Evolutionary conservation across 148 eudicot genomes (phyloP).

Genomic region (Suaeda aralocaspica): DNA sequence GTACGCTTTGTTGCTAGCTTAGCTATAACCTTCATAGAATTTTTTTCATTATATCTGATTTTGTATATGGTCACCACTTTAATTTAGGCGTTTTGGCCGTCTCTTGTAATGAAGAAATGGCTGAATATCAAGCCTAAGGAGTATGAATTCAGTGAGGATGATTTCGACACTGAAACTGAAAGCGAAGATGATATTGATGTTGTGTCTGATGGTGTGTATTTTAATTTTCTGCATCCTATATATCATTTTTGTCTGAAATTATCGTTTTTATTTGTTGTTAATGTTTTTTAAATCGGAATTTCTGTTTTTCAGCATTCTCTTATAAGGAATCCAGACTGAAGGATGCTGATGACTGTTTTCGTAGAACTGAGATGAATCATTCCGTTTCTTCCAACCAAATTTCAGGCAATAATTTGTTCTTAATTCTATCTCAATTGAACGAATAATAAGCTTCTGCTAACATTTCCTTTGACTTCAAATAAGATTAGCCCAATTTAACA

Average conservation of each 20-base stretch:
- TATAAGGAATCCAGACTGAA: constrained; percentile 37
- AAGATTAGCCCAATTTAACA: too few species aligned
- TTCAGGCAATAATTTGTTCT: constrained; percentile 31
- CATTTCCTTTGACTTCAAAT: too few species aligned
- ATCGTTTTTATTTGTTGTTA: not conserved
- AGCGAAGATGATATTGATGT: constrained; percentile 64
- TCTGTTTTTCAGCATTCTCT: constrained; percentile 37
- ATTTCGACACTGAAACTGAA: constrained; percentile 77
- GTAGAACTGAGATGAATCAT: constrained; percentile 27
- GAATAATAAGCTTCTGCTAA: too few species aligned
- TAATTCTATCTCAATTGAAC: not conserved
- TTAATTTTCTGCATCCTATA: too few species aligned
- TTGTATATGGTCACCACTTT: not conserved
- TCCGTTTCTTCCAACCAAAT: constrained; percentile 36
- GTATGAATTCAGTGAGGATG: constrained; percentile 89
- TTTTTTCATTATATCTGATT: too few species aligned
- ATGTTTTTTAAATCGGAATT: not conserved
- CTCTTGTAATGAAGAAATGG: constrained; percentile 94
- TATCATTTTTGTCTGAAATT: too few species aligned
- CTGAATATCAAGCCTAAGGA: constrained; percentile 75
- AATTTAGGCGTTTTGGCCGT: constrained; percentile 90
- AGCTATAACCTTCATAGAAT: too few species aligned
- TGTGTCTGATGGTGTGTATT: too few species aligned
- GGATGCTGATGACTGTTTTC: constrained; percentile 27
- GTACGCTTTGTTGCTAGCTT: constrained; percentile 41